Evolutionary conservation across 106 monocot genomes (phyloP).

Genomic region (Phalaenopsis aphrodite): DNA sequence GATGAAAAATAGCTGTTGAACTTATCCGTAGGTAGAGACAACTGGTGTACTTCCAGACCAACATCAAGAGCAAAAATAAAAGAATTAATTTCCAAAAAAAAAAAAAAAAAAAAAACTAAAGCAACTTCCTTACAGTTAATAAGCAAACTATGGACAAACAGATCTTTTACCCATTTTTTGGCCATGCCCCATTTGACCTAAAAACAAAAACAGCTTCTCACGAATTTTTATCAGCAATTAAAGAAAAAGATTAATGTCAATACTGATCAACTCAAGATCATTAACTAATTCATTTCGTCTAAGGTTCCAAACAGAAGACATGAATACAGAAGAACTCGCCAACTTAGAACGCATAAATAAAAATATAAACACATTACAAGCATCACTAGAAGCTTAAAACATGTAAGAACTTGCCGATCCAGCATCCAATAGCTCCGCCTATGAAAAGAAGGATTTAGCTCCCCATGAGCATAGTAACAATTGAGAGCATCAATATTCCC

Average conservation of each 20-base stretch:
- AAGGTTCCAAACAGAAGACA: not conserved
- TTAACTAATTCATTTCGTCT: not conserved
- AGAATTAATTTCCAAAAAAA: too few relatives aligned
- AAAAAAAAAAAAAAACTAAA: too few relatives aligned
- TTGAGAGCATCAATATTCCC: constrained; percentile 46
- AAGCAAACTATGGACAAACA: not conserved
- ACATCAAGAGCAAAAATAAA: too few relatives aligned
- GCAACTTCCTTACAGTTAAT: too few relatives aligned
- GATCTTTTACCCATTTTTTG: not conserved
- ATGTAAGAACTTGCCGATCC: constrained; percentile 40
- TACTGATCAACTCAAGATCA: not conserved
- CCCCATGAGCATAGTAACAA: constrained; percentile 73
- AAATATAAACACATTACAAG: not conserved
- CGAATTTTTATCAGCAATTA: not conserved
- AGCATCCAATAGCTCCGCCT: constrained; percentile 64
- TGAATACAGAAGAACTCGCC: not conserved
- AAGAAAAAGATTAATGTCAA: not conserved
- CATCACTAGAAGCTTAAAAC: not conserved
- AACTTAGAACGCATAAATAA: not conserved
- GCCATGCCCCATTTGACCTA: not conserved
- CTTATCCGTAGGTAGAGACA: too few relatives aligned
- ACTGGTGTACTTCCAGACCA: too few relatives aligned
- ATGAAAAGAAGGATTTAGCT: constrained; percentile 42
- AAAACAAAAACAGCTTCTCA: not conserved
- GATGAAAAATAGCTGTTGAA: too few relatives aligned